Conservation (phyloP, 1,139 yeast species). For the Tardiomyces depauwii region DNA sequence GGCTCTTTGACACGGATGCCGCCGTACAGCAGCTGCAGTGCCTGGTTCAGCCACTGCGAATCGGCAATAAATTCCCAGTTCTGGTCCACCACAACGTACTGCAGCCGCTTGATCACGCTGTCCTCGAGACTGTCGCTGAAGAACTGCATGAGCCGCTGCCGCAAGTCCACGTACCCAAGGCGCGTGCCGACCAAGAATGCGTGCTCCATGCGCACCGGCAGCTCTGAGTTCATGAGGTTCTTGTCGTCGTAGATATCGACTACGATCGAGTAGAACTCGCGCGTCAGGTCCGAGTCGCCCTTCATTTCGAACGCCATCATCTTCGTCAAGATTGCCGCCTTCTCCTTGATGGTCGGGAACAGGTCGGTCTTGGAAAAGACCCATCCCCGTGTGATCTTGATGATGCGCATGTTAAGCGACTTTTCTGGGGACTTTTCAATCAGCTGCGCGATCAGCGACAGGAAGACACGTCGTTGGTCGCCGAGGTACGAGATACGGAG, state of each 20-base stretch:
- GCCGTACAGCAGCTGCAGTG: constrained; percentile 75
- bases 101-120: constrained; percentile 67
- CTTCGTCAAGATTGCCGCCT: constrained; percentile 86
- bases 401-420: constrained; percentile 61
- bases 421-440: constrained; percentile 83
- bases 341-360: constrained; percentile 92
- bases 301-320: constrained; percentile 90
- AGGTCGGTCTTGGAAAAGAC: constrained; percentile 73
- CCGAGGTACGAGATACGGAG: constrained; percentile 76
- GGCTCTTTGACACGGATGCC: constrained; percentile 47
- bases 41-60: constrained; percentile 92
- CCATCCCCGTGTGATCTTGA: constrained; percentile 77
- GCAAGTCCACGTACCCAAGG: constrained; percentile 61
- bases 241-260: constrained; percentile 83
- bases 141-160: constrained; percentile 71
- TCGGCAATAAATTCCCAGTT: constrained; percentile 95
- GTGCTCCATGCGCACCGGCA: constrained; percentile 93
- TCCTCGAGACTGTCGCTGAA: constrained; percentile 71
- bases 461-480: constrained; percentile 83
- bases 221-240: constrained; percentile 69
- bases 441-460: constrained; percentile 77
- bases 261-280: constrained; percentile 74
- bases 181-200: constrained; percentile 93
- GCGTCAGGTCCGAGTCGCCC: constrained; percentile 72
- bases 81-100: constrained; percentile 81